Evolutionary conservation across 140 eudicot species (phyloP), one percentile per base, ranked within the genome.

Genomic region (Ambrosia hybrid): DNA sequence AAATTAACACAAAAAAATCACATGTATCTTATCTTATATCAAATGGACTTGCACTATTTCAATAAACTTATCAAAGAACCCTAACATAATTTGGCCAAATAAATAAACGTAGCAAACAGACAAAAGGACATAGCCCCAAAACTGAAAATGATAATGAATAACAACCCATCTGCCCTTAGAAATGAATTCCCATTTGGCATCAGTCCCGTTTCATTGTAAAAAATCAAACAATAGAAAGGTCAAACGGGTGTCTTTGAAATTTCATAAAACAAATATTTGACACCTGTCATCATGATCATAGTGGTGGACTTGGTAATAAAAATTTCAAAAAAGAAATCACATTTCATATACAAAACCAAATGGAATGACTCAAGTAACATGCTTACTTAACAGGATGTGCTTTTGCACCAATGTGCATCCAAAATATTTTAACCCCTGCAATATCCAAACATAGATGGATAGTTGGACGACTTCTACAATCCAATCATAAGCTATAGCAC

Each of bases 371-470:
- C 26, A 21, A 21, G 26, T 21, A 21, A 21, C 26, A 21, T 65
- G 83, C 86, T 86, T 86, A 79, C 92, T 76, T 76, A 89, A 71
- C 73, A 72, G 68, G 74, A 73, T 70, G 87, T 78, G 88, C 86
- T 78, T 79, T 80, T 8, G 86, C 87, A 74, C 76, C 89, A 80
- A 78, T 76, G 79, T 83, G 76, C 72, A 65, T 84, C 78, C 76
- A 77, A 64, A 57, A 62, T 62, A 73, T 77, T 56, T 84, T 81
- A 80, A 51, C 52, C 78, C 96, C 94, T 89, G 96, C 96, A 87
- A 86, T 82, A 86, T 81, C 80, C 88, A 84, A 79, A 86, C 80
- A 76, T 83, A 78, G 76, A 80, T 80, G 88, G 77, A 82, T 80
- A 75, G 89, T 78, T 87, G 9, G 87, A 85, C 66, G 68, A 79